Percentiles rank a stretch among this genome's conserved stretches.
Conservation (phyloP, 768 basidiomycete genomes). For the Amanita jacksonii region DNA sequence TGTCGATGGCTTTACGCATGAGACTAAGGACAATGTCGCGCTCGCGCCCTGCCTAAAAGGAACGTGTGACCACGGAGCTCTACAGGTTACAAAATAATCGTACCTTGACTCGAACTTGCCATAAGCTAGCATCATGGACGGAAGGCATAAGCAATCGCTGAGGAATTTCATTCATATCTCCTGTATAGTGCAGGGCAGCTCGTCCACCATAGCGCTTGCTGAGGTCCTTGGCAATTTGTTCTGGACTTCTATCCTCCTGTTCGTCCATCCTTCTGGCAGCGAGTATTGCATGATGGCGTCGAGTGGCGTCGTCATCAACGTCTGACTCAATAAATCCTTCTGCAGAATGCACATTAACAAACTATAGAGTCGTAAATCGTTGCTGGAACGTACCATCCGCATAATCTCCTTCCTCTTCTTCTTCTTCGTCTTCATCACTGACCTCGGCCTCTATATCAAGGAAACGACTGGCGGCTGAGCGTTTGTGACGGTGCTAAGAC, state of each 20-base stretch:
- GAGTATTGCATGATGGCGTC: constrained; percentile 58
- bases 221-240: constrained; percentile 75
- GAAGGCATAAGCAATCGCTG: constrained; percentile 94
- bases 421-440: constrained; percentile 94
- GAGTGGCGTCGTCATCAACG: constrained; percentile 55
- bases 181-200: constrained; percentile 66
- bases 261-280: constrained; percentile 60
- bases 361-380: no score
- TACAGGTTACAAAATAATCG: constrained; percentile 12
- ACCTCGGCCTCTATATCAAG: constrained; percentile 95
- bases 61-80: not conserved
- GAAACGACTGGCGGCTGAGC: constrained; percentile 65
- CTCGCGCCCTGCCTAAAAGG: constrained; percentile 73
- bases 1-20: constrained; percentile 85
- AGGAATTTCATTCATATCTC: constrained; percentile 89
- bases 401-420: constrained; percentile 72
- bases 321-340: constrained; percentile 71
- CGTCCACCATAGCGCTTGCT: constrained; percentile 67
- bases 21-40: constrained; percentile 90
- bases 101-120: constrained; percentile 93
- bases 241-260: constrained; percentile 69
- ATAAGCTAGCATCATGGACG: constrained; percentile 90
- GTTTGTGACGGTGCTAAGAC: constrained; percentile 55
- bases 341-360: constrained; percentile 22
- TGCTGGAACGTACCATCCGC: constrained; percentile 33